phyloP scores from a whole-genome alignment of 306 rosid species.

The Cucurbita moschata region DNA sequence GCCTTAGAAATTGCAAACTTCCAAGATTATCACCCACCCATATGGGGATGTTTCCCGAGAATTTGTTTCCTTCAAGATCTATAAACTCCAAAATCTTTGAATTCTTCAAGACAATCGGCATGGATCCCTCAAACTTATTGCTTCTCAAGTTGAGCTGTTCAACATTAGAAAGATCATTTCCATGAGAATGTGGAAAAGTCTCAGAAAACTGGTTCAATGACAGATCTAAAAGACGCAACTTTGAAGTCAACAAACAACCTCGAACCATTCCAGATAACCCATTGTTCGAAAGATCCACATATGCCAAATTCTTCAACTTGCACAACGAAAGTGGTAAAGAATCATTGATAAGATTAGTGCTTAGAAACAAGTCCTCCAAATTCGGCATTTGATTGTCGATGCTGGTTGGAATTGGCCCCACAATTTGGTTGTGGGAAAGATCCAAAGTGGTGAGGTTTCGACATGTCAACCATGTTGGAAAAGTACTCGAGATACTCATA shows the following conservation, averaged over 20 bases:
- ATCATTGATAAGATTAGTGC: neutral
- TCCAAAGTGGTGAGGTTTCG: neutral
- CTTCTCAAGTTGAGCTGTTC: too few relatives aligned
- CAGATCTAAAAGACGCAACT: neutral
- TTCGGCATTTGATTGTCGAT: neutral
- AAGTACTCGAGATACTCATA: neutral
- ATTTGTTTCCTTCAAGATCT: too few relatives aligned
- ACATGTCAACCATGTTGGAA: neutral
- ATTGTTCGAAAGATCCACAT: neutral
- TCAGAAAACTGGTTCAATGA: neutral
- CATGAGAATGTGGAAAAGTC: neutral
- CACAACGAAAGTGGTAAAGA: neutral
- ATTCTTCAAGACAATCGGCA: too few relatives aligned
- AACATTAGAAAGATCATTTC: neutral
- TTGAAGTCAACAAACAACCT: neutral
- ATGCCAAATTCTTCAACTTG: neutral
- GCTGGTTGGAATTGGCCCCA: neutral
- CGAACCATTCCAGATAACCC: neutral
- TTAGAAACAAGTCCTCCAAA: neutral
- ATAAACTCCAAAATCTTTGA: too few relatives aligned
- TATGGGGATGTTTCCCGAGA: too few relatives aligned
- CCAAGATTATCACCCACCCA: too few relatives aligned
- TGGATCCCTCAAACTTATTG: too few relatives aligned
- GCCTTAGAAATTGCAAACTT: too few relatives aligned
- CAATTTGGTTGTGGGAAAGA: constrained; percentile 9